Percentiles rank a stretch among this genome's conserved stretches.
Evolutionary conservation across 169 alveolate genomes (phyloP).

Genomic region (Eimeria brunetti): DNA sequence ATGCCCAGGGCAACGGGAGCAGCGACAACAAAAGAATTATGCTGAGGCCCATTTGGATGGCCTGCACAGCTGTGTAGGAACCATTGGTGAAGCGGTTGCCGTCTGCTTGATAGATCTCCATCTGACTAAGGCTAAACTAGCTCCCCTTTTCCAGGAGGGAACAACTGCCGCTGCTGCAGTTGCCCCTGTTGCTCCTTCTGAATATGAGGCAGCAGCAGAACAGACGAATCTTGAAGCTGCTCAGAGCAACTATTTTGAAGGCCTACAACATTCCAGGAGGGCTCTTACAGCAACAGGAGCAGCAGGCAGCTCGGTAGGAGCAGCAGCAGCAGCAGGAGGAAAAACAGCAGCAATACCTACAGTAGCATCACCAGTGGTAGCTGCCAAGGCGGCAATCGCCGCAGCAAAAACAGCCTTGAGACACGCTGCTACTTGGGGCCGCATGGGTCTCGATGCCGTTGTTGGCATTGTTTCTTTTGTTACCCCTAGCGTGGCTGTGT

Average conservation of each 20-base stretch:
- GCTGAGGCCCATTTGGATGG: neutral
- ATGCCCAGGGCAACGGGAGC: neutral
- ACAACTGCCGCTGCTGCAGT: conserved; percentile 1
- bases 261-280: neutral
- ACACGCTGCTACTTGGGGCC: neutral
- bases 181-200: neutral
- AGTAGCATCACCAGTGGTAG: neutral
- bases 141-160: conserved; percentile 41
- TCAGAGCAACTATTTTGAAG: neutral
- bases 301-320: neutral
- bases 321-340: neutral
- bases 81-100: conserved; percentile 3
- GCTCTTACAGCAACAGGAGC: neutral
- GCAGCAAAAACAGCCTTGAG: conserved; percentile 11
- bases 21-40: neutral
- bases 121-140: conserved; percentile 44
- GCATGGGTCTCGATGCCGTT: neutral
- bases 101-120: conserved; percentile 30
- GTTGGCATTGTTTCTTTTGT: neutral
- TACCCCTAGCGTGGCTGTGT: neutral
- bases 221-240: neutral
- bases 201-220: neutral
- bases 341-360: neutral
- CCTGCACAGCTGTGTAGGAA: neutral
- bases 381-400: neutral